These are phyloP conservation scores for Alternaria incomplexa DNA, from an alignment of 2,329 filamentous ascomycete species.

Conservation along the genomic window DNA sequence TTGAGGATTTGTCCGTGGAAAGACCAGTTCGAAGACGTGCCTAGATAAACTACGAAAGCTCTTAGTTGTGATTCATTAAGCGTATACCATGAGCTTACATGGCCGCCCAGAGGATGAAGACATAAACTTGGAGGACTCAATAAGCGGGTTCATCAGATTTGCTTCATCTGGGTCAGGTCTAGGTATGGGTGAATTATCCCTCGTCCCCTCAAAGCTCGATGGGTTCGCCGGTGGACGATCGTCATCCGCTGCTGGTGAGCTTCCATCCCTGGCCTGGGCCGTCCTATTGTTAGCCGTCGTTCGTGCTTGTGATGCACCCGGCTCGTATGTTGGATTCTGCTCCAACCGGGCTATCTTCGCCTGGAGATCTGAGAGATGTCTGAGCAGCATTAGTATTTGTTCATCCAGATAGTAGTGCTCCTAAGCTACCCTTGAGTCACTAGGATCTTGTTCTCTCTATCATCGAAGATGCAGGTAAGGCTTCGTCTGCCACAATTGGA, in stretches of 20 bases:
- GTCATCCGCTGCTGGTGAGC: background rate
- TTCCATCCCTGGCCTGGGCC: background rate
- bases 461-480: slow-evolving; percentile 35
- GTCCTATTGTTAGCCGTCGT: slow-evolving; percentile 2
- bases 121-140: slow-evolving; percentile 36
- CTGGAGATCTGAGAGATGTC: slow-evolving; percentile 37
- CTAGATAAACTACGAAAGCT: slow-evolving; percentile 55
- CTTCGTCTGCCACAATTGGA: slow-evolving; percentile 36
- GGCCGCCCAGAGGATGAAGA: slow-evolving; percentile 28
- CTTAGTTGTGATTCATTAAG: background rate
- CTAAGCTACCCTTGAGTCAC: slow-evolving; percentile 33
- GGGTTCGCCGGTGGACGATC: background rate
- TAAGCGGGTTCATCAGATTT: slow-evolving; percentile 34
- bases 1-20: slow-evolving; percentile 59
- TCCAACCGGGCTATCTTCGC: slow-evolving; percentile 30
- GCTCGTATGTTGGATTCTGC: slow-evolving; percentile 1
- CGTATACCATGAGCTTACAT: slow-evolving; percentile 14
- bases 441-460: slow-evolving; percentile 41
- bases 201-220: slow-evolving; percentile 22
- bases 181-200: slow-evolving; percentile 27
- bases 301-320: background rate
- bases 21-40: slow-evolving; percentile 64
- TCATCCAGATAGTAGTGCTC: background rate
- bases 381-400: slow-evolving; percentile 2
- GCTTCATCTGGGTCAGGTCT: slow-evolving; percentile 24